phyloP scores from a whole-genome alignment of 345 rosid species.

The Lumnitzera littorea region DNA sequence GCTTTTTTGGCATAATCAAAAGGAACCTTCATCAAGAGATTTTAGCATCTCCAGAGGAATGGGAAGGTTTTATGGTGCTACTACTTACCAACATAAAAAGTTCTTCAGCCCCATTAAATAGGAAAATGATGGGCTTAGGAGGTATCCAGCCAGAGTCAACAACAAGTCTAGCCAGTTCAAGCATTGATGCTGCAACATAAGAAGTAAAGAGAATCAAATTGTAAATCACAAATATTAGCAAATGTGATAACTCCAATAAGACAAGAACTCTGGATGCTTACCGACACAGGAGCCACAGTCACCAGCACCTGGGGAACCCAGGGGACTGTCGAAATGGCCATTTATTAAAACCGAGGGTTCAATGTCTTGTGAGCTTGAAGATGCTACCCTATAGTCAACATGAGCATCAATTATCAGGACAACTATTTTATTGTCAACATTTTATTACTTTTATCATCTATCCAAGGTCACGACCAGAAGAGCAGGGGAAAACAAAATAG shows the following conservation, averaged over 20 bases:
- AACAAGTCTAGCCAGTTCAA: constrained; percentile 78
- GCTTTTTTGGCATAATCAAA: too few species aligned
- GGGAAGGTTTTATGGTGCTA: not conserved
- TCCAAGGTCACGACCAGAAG: not conserved
- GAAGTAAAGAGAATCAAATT: constrained; percentile 8
- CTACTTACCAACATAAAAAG: constrained; percentile 73
- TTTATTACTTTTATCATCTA: too few species aligned
- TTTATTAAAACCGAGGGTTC: constrained; percentile 82
- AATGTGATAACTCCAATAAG: not conserved
- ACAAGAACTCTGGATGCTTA: constrained; percentile 20
- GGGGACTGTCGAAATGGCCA: constrained; percentile 92
- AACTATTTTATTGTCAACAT: not conserved
- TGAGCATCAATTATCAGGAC: constrained; percentile 3
- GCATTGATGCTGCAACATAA: constrained; percentile 66
- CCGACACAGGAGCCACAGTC: constrained; percentile 99
- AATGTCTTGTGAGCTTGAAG: constrained; percentile 46
- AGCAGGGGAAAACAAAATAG: too few species aligned
- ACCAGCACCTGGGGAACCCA: constrained; percentile 95
- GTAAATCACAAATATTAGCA: not conserved
- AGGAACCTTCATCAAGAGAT: not conserved
- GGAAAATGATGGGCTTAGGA: constrained; percentile 77
- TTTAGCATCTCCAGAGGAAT: not conserved
- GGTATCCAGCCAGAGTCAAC: constrained; percentile 86
- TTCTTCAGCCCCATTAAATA: constrained; percentile 95
- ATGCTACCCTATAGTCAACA: constrained; percentile 59